Evolutionary conservation across 768 basidiomycete species (phyloP).

Genomic region (Phanerochaete sordida): DNA sequence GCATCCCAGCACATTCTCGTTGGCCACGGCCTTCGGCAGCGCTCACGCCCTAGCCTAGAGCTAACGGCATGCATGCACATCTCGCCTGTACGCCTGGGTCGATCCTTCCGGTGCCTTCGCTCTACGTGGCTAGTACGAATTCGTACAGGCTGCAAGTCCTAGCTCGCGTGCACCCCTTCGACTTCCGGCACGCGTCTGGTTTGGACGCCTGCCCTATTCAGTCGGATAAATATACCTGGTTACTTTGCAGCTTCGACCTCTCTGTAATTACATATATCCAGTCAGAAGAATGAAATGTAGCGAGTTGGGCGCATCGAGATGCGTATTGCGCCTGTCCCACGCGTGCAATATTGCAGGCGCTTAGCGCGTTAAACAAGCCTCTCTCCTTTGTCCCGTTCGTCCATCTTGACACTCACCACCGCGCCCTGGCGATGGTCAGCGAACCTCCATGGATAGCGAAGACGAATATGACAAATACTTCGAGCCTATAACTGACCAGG

Average conservation of each 20-base stretch:
- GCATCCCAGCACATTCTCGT: background rate
- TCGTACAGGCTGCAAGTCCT: background rate
- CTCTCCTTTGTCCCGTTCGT: conserved; percentile 3
- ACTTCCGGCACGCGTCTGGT: no score
- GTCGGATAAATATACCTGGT: background rate
- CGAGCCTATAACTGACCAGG: conserved; percentile 65
- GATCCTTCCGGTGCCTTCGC: background rate
- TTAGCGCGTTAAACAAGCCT: background rate
- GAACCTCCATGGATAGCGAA: conserved; percentile 37
- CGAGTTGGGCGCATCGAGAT: no score
- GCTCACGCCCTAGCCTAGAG: background rate
- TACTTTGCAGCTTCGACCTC: background rate
- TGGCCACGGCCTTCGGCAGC: background rate
- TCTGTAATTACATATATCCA: background rate
- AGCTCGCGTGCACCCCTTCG: background rate
- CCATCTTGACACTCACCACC: conserved; percentile 17
- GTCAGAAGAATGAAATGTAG: background rate
- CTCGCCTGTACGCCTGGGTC: background rate
- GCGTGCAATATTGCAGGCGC: background rate
- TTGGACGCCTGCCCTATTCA: background rate
- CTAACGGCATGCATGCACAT: background rate
- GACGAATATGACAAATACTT: conserved; percentile 60
- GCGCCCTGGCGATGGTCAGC: conserved; percentile 1
- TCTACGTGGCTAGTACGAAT: background rate
- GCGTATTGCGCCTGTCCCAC: no score